These are phyloP conservation scores for Fusarium zealandicum DNA, from an alignment of 2,329 filamentous ascomycete genomes.

Conservation along the genomic window DNA sequence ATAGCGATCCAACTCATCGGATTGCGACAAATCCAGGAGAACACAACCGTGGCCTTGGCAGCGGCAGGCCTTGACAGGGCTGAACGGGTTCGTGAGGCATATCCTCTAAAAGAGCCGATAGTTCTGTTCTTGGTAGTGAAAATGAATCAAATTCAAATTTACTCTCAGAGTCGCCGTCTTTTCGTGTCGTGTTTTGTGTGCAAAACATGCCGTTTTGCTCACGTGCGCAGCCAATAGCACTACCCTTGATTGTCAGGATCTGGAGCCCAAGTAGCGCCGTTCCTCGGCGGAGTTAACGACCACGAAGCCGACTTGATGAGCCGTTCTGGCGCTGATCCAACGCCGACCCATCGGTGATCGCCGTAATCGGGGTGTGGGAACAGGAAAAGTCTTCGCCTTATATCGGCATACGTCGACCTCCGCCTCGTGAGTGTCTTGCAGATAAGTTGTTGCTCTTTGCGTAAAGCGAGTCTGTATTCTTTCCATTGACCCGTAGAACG, in stretches of 20 bases:
- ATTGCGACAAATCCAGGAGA: conserved; percentile 21
- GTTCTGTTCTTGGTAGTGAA: conserved; percentile 21
- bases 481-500: conserved; percentile 12
- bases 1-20: conserved; percentile 5
- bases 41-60: background rate
- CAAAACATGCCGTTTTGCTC: conserved; percentile 6
- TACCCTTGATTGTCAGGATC: conserved; percentile 1
- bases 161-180: conserved; percentile 8
- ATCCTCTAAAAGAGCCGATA: conserved; percentile 1
- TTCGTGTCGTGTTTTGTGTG: conserved; percentile 10
- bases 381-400: conserved; percentile 31
- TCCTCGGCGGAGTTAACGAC: conserved; percentile 26
- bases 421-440: conserved; percentile 15
- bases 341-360: conserved; percentile 25
- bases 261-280: conserved; percentile 26
- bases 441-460: conserved; percentile 16
- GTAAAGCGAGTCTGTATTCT: conserved; percentile 13
- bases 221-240: conserved; percentile 16
- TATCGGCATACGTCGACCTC: conserved; percentile 22
- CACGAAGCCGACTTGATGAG: conserved; percentile 18
- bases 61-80: too few relatives aligned
- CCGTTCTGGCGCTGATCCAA: conserved; percentile 10
- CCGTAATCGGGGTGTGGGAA: conserved; percentile 39
- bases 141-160: conserved; percentile 30
- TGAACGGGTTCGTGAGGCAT: conserved; percentile 8